These are phyloP conservation scores for Cupressus sempervirens DNA, from an alignment of 75 land plant species.

Conservation along the genomic window DNA sequence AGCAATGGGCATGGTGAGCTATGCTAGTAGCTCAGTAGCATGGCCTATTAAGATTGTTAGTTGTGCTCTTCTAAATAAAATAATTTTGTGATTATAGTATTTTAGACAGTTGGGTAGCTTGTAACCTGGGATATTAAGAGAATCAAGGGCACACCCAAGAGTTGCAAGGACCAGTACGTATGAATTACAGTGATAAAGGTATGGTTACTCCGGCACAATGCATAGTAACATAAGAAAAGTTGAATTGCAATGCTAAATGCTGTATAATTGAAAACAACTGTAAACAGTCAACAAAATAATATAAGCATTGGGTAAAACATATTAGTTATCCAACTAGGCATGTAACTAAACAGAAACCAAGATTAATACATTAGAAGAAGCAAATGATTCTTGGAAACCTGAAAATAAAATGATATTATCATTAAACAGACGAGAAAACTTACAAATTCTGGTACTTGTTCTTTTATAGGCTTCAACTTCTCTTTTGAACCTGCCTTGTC, in stretches of 20 bases:
- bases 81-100: too few species aligned
- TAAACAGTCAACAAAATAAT: background rate
- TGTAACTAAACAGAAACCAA: background rate
- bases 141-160: too few species aligned
- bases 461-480: constrained; percentile 76
- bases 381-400: constrained; percentile 1
- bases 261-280: background rate
- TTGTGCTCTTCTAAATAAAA: too few species aligned
- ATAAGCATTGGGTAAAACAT: background rate
- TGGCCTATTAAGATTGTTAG: too few species aligned
- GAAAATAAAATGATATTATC: background rate
- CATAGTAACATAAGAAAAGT: background rate
- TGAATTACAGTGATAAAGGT: too few species aligned
- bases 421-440: constrained; percentile 4
- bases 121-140: too few species aligned
- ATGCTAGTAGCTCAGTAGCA: too few species aligned
- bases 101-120: too few species aligned
- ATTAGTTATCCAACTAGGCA: background rate
- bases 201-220: too few species aligned
- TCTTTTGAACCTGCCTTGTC: constrained; percentile 59
- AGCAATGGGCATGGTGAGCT: too few species aligned
- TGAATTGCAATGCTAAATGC: background rate
- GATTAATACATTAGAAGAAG: background rate
- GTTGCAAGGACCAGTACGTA: too few species aligned
- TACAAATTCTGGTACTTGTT: constrained; percentile 69